A percentile compares a stretch with the other conserved stretches of the same genome.
phyloP scores from a whole-genome alignment of 495 filamentous ascomycete species.

The Hyaloscypha finlandica region DNA sequence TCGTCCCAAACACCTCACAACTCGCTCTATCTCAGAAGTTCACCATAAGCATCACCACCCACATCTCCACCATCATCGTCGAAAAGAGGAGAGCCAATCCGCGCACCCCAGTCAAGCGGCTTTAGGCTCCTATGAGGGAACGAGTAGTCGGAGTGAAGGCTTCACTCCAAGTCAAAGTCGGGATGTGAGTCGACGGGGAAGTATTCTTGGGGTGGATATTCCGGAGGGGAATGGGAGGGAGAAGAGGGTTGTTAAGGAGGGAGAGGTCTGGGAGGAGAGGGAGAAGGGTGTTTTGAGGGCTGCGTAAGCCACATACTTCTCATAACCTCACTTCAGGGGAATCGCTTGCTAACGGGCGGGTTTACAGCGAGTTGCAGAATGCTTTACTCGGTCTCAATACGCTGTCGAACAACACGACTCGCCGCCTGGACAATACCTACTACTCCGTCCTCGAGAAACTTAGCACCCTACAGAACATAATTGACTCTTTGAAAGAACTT shows the following conservation, averaged over 20 bases:
- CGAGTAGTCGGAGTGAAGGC: constrained; percentile 38
- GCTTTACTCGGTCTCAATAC: constrained; percentile 45
- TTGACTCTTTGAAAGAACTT: constrained; percentile 69
- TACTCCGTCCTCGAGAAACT: constrained; percentile 82
- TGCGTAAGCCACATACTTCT: constrained; percentile 38
- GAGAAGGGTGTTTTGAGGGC: constrained; percentile 43
- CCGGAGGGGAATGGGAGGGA: constrained; percentile 17
- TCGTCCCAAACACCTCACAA: constrained; percentile 49
- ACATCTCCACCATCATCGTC: constrained; percentile 44
- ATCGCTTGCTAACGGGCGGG: neutral
- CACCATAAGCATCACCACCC: constrained; percentile 44
- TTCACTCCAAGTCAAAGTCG: constrained; percentile 45
- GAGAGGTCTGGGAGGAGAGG: constrained; percentile 41
- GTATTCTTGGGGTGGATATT: constrained; percentile 41
- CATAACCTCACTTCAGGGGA: neutral
- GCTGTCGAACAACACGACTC: constrained; percentile 59
- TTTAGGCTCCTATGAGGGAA: neutral
- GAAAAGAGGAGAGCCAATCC: constrained; percentile 38
- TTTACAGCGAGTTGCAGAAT: constrained; percentile 32
- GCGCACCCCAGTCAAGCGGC: constrained; percentile 32
- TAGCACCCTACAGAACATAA: constrained; percentile 64
- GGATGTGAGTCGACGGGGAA: constrained; percentile 43
- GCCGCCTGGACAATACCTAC: constrained; percentile 82
- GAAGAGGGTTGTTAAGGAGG: constrained; percentile 34
- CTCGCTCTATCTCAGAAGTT: constrained; percentile 51